Conservation (phyloP, 768 basidiomycete genomes). For the Royoungia palumana region DNA sequence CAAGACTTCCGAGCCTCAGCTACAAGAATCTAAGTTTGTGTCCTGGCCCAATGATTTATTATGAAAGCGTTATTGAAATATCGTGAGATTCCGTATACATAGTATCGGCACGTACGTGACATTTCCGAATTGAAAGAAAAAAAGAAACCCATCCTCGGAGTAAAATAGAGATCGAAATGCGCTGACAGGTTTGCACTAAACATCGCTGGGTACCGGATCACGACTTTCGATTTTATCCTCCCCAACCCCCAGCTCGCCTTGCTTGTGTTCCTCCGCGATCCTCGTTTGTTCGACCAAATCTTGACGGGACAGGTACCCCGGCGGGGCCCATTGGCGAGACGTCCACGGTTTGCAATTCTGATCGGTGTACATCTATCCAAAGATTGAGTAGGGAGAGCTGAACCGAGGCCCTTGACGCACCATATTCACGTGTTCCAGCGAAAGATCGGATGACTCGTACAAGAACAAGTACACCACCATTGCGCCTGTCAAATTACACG, state of each 20-base stretch:
- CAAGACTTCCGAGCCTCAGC: too few species aligned
- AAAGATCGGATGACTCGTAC: slow-evolving; percentile 67
- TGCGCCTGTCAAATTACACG: slow-evolving; percentile 58
- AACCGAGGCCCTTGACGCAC: slow-evolving; percentile 29
- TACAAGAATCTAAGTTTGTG: too few species aligned
- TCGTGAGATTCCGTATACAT: too few species aligned
- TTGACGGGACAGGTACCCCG: slow-evolving; percentile 46
- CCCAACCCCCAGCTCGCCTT: not conserved
- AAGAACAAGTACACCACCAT: slow-evolving; percentile 69
- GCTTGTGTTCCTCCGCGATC: slow-evolving; percentile 31
- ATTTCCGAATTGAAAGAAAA: too few species aligned
- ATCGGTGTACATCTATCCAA: slow-evolving; percentile 58
- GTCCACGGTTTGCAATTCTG: slow-evolving; percentile 66
- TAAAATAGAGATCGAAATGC: too few species aligned
- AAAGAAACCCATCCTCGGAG: too few species aligned
- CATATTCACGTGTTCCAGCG: slow-evolving; percentile 61
- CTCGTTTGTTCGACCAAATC: slow-evolving; percentile 45
- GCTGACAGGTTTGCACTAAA: too few species aligned
- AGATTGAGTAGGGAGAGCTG: too few species aligned
- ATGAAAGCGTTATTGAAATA: too few species aligned
- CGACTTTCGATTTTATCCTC: not conserved
- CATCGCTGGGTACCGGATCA: too few species aligned
- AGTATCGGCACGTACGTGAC: too few species aligned
- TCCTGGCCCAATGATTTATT: too few species aligned
- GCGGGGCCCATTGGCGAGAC: slow-evolving; percentile 56